These are phyloP conservation scores for Eucalyptus erythrocorys DNA, from an alignment of 345 rosid species.

Conservation along the genomic window DNA sequence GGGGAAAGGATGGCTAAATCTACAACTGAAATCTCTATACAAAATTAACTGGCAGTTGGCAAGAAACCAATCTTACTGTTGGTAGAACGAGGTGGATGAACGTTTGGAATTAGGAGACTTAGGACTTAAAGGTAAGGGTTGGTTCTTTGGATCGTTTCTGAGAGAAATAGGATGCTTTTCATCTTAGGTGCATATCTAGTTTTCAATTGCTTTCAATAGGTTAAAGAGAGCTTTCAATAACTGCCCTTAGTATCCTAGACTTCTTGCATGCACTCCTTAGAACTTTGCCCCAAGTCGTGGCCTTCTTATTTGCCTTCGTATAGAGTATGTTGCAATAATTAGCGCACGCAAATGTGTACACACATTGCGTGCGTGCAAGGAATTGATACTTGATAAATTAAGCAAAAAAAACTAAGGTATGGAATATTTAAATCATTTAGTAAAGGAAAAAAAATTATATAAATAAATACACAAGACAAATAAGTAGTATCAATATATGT, in stretches of 20 bases:
- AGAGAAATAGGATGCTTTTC: not conserved
- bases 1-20: not conserved
- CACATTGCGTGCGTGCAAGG: not conserved
- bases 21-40: not conserved
- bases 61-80: not conserved
- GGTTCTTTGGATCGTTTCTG: not conserved
- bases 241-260: not conserved
- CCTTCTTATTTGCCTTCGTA: not conserved
- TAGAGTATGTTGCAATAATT: not conserved
- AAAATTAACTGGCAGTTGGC: not conserved
- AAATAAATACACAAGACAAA: not conserved
- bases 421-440: not conserved
- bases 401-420: not conserved
- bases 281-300: not conserved
- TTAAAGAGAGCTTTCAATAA: not conserved
- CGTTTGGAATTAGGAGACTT: not conserved
- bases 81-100: not conserved
- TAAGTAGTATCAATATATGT: not conserved
- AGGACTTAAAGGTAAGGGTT: not conserved
- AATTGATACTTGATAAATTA: not conserved
- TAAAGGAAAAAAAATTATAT: not conserved
- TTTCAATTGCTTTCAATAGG: not conserved
- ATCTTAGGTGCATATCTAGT: not conserved
- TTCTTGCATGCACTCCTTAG: not conserved
- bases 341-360: not conserved